phyloP scores from a whole-genome alignment of 1,284 basidiomycete species.

The Mycena sp. region DNA sequence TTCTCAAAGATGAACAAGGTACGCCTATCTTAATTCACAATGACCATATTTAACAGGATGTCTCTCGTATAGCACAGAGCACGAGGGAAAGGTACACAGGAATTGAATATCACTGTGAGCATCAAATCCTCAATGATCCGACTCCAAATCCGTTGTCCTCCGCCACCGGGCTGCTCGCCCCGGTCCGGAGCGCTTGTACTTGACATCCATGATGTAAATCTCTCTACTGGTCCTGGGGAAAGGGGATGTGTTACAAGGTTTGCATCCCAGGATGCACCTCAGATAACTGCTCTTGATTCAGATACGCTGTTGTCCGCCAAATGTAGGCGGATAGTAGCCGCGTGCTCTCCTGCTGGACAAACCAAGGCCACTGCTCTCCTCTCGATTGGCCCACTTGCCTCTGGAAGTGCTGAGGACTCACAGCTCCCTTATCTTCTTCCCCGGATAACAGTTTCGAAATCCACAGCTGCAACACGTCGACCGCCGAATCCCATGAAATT shows the following conservation, averaged over 20 bases:
- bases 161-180: slow-evolving; percentile 48
- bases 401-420: slow-evolving; percentile 1
- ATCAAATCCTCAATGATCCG: slow-evolving; percentile 58
- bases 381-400: slow-evolving; percentile 41
- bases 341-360: slow-evolving; percentile 17
- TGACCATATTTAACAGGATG: background rate
- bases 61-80: slow-evolving; percentile 51
- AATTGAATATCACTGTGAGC: slow-evolving; percentile 45
- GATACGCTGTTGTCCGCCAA: slow-evolving; percentile 47
- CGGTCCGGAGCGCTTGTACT: slow-evolving; percentile 77
- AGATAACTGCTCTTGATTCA: slow-evolving; percentile 25
- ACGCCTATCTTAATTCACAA: background rate
- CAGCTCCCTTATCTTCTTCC: slow-evolving; percentile 37
- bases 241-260: slow-evolving; percentile 50
- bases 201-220: slow-evolving; percentile 65
- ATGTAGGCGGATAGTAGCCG: slow-evolving; percentile 50
- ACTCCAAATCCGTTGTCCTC: slow-evolving; percentile 65
- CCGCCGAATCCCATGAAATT: slow-evolving; percentile 31
- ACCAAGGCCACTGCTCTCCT: slow-evolving; percentile 38
- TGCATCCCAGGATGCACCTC: slow-evolving; percentile 30
- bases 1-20: slow-evolving; percentile 10
- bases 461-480: slow-evolving; percentile 14
- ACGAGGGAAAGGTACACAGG: slow-evolving; percentile 36
- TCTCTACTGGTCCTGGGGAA: slow-evolving; percentile 41
- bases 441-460: slow-evolving; percentile 43